Base-by-base conservation (phyloP, 140 eudicot genomes). In the Stevia rebaudiana region DNA sequence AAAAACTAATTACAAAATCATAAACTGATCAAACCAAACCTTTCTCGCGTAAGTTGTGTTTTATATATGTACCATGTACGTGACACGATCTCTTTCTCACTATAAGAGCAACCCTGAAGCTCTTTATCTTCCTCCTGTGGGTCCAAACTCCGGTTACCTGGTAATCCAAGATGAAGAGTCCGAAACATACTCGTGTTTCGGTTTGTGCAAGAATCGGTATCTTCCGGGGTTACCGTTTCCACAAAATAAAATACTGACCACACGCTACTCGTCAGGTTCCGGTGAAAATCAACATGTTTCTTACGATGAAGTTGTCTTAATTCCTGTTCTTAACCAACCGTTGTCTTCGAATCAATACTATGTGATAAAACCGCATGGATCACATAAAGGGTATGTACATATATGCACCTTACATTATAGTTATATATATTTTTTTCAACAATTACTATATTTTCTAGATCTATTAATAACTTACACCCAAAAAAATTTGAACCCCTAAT, bases 151-250 rank as follows among this genome's bases (percentile, higher is more conserved):
- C 0, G 95, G 96, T 43, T 87, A 41, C 72, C 37, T 87, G 23
- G 92, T 85, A 8, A 76, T 84, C 61, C 83, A 83, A 65, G 96
- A 91, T 16, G 85, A 82, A 74, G 98, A 84, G 68, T 78, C 96
- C 0, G 85, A 79, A 69, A 69, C 79, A 0, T 81, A 76, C 59
- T 16, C 72, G 1, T 87, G 89, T 70, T 91, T 84, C 11, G 95
- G 96, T 18, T 25, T 55, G 25, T 68, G 70, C 46, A 83, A 81
- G 76, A 73, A 69, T 3, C 61, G 58, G 0, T 41, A 48, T 21
- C 80, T 91, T 3, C 23, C 54, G 5, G 46, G 56, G 18, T 30
- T 87, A 52, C 96, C 96, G 9, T 75, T 87, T 21, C 96, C 96
- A 30, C 88, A 85, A 41, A 79, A 87, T 67, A 84, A 84, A 62